Evolutionary conservation across 106 monocot species (phyloP).

Genomic region (Acorus calamus): DNA sequence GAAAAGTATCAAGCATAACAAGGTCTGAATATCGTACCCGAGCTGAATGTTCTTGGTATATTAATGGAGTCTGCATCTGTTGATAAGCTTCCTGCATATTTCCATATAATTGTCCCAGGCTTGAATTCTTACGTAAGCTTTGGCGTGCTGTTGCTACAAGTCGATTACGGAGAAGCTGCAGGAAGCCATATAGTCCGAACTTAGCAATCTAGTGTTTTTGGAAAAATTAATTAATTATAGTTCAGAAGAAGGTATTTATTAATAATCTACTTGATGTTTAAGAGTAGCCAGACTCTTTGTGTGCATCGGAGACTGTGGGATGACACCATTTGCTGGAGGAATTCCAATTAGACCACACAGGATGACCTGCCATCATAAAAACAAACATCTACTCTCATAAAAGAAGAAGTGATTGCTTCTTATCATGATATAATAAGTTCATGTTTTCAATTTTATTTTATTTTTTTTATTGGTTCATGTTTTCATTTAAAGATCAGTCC

Average conservation of each 20-base stretch:
- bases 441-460: no score
- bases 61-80: slow-evolving; percentile 77
- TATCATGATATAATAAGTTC: no score
- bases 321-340: slow-evolving; percentile 80
- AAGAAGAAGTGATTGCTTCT: background rate
- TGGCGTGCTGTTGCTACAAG: slow-evolving; percentile 47
- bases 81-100: slow-evolving; percentile 78
- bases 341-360: slow-evolving; percentile 76
- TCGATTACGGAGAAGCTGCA: slow-evolving; percentile 53
- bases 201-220: background rate
- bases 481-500: no score
- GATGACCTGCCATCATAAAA: slow-evolving; percentile 36
- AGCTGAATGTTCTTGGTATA: slow-evolving; percentile 45
- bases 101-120: slow-evolving; percentile 61
- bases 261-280: slow-evolving; percentile 61
- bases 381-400: background rate
- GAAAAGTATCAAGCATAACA: background rate
- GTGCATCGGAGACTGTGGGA: slow-evolving; percentile 89
- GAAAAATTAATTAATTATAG: background rate
- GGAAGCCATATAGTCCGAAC: background rate
- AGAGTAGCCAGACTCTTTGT: slow-evolving; percentile 79
- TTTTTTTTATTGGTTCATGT: no score
- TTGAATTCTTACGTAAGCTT: slow-evolving; percentile 67
- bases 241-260: background rate
- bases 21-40: slow-evolving; percentile 20